Evolutionary conservation across 768 basidiomycete species (phyloP).

Genomic region (Cubamyces sp.): DNA sequence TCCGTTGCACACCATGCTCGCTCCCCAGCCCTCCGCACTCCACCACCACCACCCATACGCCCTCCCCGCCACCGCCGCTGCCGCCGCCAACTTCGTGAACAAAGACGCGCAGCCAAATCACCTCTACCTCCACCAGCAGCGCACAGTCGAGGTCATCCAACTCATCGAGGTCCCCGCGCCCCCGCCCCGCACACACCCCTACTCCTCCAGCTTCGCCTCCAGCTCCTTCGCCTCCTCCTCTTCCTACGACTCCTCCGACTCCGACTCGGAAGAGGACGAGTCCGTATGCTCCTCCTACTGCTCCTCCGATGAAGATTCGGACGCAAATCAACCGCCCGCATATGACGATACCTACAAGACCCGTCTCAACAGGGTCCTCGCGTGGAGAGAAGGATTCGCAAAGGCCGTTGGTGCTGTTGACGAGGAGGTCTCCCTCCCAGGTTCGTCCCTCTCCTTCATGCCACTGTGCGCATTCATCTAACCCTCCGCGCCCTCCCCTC

Average conservation of each 20-base stretch:
- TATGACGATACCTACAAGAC: conserved; percentile 54
- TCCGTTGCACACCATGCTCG: conserved; percentile 27
- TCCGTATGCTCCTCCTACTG: conserved; percentile 67
- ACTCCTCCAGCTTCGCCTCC: conserved; percentile 40
- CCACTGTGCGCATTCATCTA: conserved; percentile 3
- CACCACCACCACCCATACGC: conserved; percentile 23
- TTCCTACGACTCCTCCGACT: conserved; percentile 40
- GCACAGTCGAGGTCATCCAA: conserved; percentile 68
- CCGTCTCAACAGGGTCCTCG: conserved; percentile 68
- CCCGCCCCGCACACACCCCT: conserved; percentile 46
- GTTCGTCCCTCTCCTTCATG: conserved; percentile 38
- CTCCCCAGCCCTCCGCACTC: conserved; percentile 10
- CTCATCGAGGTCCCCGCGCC: conserved; percentile 71
- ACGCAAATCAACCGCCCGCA: conserved; percentile 27
- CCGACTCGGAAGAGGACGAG: conserved; percentile 44
- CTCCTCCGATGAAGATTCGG: conserved; percentile 55
- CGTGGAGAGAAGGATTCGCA: conserved; percentile 68
- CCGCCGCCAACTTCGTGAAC: conserved; percentile 15
- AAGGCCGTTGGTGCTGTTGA: conserved; percentile 49
- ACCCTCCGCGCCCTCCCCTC: neutral
- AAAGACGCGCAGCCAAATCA: conserved; percentile 40
- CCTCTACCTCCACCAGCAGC: conserved; percentile 47
- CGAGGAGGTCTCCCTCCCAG: conserved; percentile 43
- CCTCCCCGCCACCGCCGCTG: conserved; percentile 16
- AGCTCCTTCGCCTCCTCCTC: conserved; percentile 45